These are phyloP conservation scores for Phoma herbarum DNA, from an alignment of 2,329 filamentous ascomycete genomes.

Conservation along the genomic window DNA sequence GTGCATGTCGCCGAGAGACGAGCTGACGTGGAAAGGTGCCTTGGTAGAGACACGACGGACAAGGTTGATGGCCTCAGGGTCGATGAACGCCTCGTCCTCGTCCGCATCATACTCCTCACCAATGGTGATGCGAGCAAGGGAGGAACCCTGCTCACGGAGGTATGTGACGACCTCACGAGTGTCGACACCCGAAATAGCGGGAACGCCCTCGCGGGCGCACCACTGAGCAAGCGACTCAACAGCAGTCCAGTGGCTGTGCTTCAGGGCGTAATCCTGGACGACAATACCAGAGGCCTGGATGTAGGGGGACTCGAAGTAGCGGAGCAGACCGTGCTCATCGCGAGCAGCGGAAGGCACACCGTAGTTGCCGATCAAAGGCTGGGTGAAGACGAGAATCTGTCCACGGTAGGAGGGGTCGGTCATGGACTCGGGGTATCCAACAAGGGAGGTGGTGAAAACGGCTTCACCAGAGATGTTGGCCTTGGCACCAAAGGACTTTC, in stretches of 20 bases:
- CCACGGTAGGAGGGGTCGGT: constrained; percentile 76
- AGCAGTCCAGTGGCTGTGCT: constrained; percentile 99
- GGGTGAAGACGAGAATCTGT: constrained; percentile 98
- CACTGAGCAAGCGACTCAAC: constrained; percentile 92
- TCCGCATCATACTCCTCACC: constrained; percentile 99
- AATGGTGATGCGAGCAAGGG: constrained; percentile 90
- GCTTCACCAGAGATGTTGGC: constrained; percentile 97
- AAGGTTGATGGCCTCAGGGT: constrained; percentile 95
- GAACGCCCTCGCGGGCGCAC: constrained; percentile 96
- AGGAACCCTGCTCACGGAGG: constrained; percentile 95
- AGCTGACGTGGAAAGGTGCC: constrained; percentile 93
- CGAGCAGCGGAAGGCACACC: constrained; percentile 87
- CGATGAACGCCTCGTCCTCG: constrained; percentile 94
- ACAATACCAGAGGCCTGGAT: constrained; percentile 97
- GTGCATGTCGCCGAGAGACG: constrained; percentile 83
- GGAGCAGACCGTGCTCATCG: constrained; percentile 88
- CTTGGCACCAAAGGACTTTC: constrained; percentile 95
- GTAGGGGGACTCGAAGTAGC: constrained; percentile 98
- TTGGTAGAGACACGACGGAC: constrained; percentile 98
- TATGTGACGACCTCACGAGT: constrained; percentile 96
- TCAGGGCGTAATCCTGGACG: constrained; percentile 89
- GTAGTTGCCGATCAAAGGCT: constrained; percentile 98
- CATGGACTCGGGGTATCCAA: constrained; percentile 94
- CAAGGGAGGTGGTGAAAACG: constrained; percentile 97
- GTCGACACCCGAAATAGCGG: constrained; percentile 95